Conservation (phyloP, 2,329 filamentous ascomycete species). For the Alternaria metachromatica region DNA sequence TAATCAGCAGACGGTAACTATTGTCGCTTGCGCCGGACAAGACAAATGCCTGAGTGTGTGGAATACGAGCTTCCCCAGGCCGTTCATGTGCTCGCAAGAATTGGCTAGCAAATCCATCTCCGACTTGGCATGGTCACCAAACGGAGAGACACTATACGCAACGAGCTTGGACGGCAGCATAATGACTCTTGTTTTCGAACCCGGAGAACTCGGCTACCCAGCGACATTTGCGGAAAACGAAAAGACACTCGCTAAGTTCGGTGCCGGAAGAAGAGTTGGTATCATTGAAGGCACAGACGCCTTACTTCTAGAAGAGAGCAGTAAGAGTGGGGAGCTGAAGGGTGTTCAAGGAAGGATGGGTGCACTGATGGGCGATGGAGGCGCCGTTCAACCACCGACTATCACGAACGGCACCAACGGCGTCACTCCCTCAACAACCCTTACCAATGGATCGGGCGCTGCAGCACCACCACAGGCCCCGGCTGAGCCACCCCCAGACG, state of each 20-base stretch:
- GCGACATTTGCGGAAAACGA: constrained; percentile 88
- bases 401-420: constrained; percentile 64
- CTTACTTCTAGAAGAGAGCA: constrained; percentile 84
- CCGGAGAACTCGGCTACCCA: constrained; percentile 88
- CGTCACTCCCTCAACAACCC: constrained; percentile 49
- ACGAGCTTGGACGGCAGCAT: constrained; percentile 91
- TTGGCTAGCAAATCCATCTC: constrained; percentile 90
- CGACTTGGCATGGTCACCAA: constrained; percentile 91
- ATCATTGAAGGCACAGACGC: constrained; percentile 93
- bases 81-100: constrained; percentile 89
- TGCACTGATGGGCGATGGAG: constrained; percentile 89
- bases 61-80: constrained; percentile 94
- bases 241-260: constrained; percentile 90
- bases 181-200: constrained; percentile 79
- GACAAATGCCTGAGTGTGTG: constrained; percentile 96
- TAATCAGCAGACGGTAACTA: constrained; percentile 71
- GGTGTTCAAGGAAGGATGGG: constrained; percentile 96
- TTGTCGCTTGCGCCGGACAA: constrained; percentile 95
- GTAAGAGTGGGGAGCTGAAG: constrained; percentile 87
- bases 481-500: constrained; percentile 53
- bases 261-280: constrained; percentile 84
- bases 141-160: constrained; percentile 84
- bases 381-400: constrained; percentile 55
- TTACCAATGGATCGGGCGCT: constrained; percentile 57
- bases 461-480: constrained; percentile 28